Conservation (phyloP, 345 rosid species). For the Stellera chamaejasme region DNA sequence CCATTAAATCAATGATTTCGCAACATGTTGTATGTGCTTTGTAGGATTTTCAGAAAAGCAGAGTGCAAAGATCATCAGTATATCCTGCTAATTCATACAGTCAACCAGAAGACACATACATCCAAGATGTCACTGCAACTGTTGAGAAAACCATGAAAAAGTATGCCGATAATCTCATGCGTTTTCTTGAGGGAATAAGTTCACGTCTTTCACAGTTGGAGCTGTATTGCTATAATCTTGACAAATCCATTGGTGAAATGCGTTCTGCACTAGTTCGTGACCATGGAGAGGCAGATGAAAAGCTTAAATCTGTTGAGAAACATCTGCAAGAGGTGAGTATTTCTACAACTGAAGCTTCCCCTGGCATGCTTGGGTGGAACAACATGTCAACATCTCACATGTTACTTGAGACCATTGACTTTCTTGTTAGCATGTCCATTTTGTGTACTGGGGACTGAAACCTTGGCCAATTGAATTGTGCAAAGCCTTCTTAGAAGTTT, state of each 20-base stretch:
- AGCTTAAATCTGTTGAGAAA: slow-evolving; percentile 86
- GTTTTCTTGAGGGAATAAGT: slow-evolving; percentile 95
- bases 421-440: too few relatives aligned
- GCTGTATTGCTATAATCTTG: slow-evolving; percentile 85
- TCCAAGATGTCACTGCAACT: slow-evolving; percentile 44
- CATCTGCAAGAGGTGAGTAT: slow-evolving; percentile 85
- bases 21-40: background rate
- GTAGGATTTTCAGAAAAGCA: slow-evolving; percentile 78
- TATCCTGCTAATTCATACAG: slow-evolving; percentile 54
- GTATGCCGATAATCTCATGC: slow-evolving; percentile 68
- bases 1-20: background rate
- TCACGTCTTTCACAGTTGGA: slow-evolving; percentile 92
- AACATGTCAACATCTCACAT: too few relatives aligned
- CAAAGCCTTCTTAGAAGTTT: too few relatives aligned
- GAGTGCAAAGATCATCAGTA: slow-evolving; percentile 57
- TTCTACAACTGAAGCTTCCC: background rate
- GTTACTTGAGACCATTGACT: too few relatives aligned
- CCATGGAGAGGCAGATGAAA: slow-evolving; percentile 60
- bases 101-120: slow-evolving; percentile 81
- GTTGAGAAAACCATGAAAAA: slow-evolving; percentile 82
- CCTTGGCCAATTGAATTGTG: too few relatives aligned
- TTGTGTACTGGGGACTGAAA: too few relatives aligned
- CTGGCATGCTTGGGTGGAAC: too few relatives aligned
- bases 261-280: slow-evolving; percentile 65
- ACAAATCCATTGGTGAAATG: slow-evolving; percentile 94